These are phyloP conservation scores for Coprinopsis strossmayeri DNA, from an alignment of 768 basidiomycete species.

Conservation along the genomic window DNA sequence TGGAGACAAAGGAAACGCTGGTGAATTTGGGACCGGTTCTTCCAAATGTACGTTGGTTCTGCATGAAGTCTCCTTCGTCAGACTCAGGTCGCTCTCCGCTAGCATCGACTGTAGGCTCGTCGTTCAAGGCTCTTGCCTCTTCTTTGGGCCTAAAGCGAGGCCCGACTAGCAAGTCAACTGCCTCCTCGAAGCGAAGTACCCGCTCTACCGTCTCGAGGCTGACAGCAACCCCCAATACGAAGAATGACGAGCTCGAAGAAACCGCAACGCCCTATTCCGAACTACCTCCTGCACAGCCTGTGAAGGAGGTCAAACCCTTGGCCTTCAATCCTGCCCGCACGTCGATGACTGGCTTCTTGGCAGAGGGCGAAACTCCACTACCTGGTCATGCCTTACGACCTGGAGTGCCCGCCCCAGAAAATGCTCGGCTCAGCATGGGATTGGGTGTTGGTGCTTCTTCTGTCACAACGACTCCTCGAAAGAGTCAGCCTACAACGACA, in stretches of 20 bases:
- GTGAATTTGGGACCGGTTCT: slow-evolving; percentile 67
- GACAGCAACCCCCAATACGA: slow-evolving; percentile 10
- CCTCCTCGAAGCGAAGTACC: slow-evolving; percentile 12
- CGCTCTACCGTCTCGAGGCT: slow-evolving; percentile 14
- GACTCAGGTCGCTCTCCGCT: slow-evolving; percentile 8
- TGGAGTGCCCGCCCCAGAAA: slow-evolving; percentile 53
- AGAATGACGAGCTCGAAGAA: slow-evolving; percentile 33
- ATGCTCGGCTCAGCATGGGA: slow-evolving; percentile 58
- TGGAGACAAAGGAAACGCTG: slow-evolving; percentile 28
- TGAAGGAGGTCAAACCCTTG: slow-evolving; percentile 23
- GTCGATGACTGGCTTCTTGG: slow-evolving; percentile 17
- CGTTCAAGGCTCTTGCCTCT: slow-evolving; percentile 69
- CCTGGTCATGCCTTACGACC: slow-evolving; percentile 55
- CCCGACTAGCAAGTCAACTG: slow-evolving; percentile 19
- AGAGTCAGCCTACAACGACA: slow-evolving; percentile 12
- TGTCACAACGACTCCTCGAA: not conserved
- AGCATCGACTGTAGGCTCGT: slow-evolving; percentile 64
- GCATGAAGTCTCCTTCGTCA: slow-evolving; percentile 2
- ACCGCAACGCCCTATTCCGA: slow-evolving; percentile 38
- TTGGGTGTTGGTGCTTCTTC: slow-evolving; percentile 19
- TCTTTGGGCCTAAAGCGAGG: slow-evolving; percentile 65
- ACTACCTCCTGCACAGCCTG: slow-evolving; percentile 25
- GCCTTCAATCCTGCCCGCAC: slow-evolving; percentile 32
- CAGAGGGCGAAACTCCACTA: slow-evolving; percentile 39
- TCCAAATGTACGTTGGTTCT: slow-evolving; percentile 46